Evolutionary conservation across 768 basidiomycete genomes (phyloP).

Genomic region (Collybia mongolica): DNA sequence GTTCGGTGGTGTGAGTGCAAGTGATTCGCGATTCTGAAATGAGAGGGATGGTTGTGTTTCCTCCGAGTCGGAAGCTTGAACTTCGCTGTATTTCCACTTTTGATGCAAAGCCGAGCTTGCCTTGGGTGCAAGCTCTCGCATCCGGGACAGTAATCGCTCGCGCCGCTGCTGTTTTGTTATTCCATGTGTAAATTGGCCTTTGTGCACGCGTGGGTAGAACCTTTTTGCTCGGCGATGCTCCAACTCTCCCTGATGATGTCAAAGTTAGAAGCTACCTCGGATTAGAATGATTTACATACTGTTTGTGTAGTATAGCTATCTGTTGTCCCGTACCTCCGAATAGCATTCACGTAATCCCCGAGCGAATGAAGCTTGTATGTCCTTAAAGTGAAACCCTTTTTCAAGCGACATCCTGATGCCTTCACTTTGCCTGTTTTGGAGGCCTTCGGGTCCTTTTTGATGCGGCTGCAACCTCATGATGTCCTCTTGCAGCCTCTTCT

Average conservation of each 20-base stretch:
- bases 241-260: constrained; percentile 30
- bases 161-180: not conserved
- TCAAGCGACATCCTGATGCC: too few species aligned
- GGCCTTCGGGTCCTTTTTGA: not conserved
- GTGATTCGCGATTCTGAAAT: not conserved
- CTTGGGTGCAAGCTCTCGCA: not conserved
- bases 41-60: not conserved
- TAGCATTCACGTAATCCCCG: constrained; percentile 21
- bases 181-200: not conserved
- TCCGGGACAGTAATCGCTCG: not conserved
- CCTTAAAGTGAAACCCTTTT: too few species aligned
- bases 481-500: constrained; percentile 10
- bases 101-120: not conserved
- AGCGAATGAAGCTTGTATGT: constrained; percentile 31
- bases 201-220: not conserved
- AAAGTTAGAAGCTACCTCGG: too few species aligned
- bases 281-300: constrained; percentile 14
- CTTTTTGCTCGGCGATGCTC: constrained; percentile 24
- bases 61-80: not conserved
- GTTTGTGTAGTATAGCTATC: constrained; percentile 31
- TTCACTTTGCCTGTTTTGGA: too few species aligned
- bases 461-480: not conserved
- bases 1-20: constrained; percentile 10
- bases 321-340: constrained; percentile 23
- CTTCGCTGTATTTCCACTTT: not conserved